Evolutionary conservation across 148 eudicot species (phyloP).

Genomic region (Arbutus unedo): DNA sequence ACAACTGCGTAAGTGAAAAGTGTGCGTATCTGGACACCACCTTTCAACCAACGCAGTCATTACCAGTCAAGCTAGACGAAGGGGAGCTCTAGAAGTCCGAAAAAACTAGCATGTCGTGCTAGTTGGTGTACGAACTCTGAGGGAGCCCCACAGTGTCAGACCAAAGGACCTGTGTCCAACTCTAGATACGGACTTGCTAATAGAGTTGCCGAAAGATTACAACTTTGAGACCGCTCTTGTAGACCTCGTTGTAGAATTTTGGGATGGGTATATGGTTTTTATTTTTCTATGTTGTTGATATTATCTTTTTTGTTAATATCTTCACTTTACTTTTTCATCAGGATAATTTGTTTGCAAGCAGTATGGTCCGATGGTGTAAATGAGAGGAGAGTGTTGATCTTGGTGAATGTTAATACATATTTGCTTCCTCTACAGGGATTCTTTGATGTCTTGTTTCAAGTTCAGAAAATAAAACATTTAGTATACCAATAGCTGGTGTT

Average conservation of each 20-base stretch:
- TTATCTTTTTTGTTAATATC: not conserved
- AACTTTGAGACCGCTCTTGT: slow-evolving; percentile 74
- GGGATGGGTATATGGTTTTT: not conserved
- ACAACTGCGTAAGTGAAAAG: no score
- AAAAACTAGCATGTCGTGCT: no score
- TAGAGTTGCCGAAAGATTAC: slow-evolving; percentile 68
- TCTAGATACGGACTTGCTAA: slow-evolving; percentile 62
- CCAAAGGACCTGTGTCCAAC: slow-evolving; percentile 27
- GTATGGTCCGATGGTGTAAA: slow-evolving; percentile 49
- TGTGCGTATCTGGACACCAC: no score
- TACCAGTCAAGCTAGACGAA: no score
- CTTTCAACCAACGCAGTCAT: no score
- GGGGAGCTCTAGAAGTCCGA: no score
- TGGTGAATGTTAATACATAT: not conserved
- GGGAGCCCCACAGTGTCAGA: no score
- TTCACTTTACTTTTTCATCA: slow-evolving; percentile 17
- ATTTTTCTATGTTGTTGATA: not conserved
- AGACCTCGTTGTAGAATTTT: slow-evolving; percentile 60
- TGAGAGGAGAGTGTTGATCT: slow-evolving; percentile 26
- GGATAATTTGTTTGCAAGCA: slow-evolving; percentile 86
- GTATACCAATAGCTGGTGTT: not conserved
- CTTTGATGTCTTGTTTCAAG: no score
- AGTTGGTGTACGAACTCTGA: no score
- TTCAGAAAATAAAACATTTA: not conserved
- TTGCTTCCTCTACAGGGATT: not conserved